phyloP scores from a whole-genome alignment of 2,329 filamentous ascomycete species.

The Penicillium sp. region DNA sequence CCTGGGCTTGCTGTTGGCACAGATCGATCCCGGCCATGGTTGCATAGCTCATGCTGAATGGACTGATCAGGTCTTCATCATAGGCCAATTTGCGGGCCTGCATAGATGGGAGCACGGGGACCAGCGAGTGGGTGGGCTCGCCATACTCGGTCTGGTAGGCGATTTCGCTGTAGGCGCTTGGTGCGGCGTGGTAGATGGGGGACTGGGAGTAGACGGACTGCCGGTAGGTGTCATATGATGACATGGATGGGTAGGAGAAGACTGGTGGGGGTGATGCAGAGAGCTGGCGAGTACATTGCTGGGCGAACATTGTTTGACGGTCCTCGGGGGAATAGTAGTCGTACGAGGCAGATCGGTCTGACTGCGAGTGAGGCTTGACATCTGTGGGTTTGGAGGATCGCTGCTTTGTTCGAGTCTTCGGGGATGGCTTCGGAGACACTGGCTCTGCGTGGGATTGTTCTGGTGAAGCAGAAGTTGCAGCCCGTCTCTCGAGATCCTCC shows the following conservation, averaged over 20 bases:
- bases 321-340: slow-evolving; percentile 46
- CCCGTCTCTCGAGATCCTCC: slow-evolving; percentile 62
- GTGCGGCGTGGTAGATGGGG: slow-evolving; percentile 35
- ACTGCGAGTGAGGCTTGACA: slow-evolving; percentile 19
- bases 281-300: slow-evolving; percentile 58
- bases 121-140: slow-evolving; percentile 42
- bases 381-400: slow-evolving; percentile 30
- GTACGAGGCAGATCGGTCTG: slow-evolving; percentile 36
- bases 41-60: slow-evolving; percentile 61
- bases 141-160: slow-evolving; percentile 41
- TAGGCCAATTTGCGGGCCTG: slow-evolving; percentile 50
- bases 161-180: slow-evolving; percentile 33
- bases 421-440: slow-evolving; percentile 32
- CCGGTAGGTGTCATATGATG: slow-evolving; percentile 45
- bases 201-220: slow-evolving; percentile 36
- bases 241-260: slow-evolving; percentile 54
- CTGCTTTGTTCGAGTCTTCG: slow-evolving; percentile 28
- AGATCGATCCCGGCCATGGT: slow-evolving; percentile 59
- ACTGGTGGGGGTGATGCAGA: slow-evolving; percentile 58
- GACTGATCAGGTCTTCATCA: slow-evolving; percentile 57
- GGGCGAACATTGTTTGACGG: slow-evolving; percentile 53
- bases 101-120: slow-evolving; percentile 49
- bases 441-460: slow-evolving; percentile 58
- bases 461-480: slow-evolving; percentile 60
- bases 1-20: slow-evolving; percentile 27